Percentiles rank a stretch among this genome's conserved stretches.
Conservation (phyloP, 2,329 filamentous ascomycete genomes). For the Trichoderma endophyticum region DNA sequence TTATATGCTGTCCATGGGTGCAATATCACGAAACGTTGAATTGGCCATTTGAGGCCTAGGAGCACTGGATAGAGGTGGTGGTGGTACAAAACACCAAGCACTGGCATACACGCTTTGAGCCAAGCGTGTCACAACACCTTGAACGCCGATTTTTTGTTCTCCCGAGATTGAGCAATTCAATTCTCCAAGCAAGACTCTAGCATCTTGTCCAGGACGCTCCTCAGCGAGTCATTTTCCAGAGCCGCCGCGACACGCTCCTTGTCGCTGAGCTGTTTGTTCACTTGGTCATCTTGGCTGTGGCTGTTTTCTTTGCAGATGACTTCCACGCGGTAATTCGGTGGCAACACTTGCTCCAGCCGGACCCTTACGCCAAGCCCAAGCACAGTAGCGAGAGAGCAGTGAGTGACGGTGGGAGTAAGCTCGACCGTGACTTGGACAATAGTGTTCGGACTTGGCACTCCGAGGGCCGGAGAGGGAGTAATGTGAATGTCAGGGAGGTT, state of each 20-base stretch:
- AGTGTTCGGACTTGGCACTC: conserved; percentile 47
- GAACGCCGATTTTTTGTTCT: neutral
- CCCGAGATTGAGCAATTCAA: neutral
- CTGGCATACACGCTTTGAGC: neutral
- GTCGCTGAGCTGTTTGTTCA: conserved; percentile 94
- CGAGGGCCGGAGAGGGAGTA: conserved; percentile 38
- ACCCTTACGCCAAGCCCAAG: conserved; percentile 93
- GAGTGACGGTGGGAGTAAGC: conserved; percentile 93
- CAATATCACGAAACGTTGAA: neutral
- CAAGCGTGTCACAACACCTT: neutral
- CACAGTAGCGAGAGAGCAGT: conserved; percentile 93
- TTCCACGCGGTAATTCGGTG: conserved; percentile 87
- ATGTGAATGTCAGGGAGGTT: conserved; percentile 94
- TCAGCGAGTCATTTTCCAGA: conserved; percentile 86
- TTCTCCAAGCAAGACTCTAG: conserved; percentile 54
- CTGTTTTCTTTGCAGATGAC: conserved; percentile 93
- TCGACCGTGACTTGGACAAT: conserved; percentile 77
- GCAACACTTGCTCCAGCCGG: conserved; percentile 83
- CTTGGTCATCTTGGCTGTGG: conserved; percentile 91
- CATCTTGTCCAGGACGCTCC: conserved; percentile 90
- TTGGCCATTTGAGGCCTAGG: neutral
- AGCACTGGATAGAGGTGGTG: neutral
- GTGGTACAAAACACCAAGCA: neutral
- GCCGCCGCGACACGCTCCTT: conserved; percentile 96
- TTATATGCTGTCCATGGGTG: neutral